phyloP scores from a whole-genome alignment of 208 protist species.

The Borovskyia barvae region DNA sequence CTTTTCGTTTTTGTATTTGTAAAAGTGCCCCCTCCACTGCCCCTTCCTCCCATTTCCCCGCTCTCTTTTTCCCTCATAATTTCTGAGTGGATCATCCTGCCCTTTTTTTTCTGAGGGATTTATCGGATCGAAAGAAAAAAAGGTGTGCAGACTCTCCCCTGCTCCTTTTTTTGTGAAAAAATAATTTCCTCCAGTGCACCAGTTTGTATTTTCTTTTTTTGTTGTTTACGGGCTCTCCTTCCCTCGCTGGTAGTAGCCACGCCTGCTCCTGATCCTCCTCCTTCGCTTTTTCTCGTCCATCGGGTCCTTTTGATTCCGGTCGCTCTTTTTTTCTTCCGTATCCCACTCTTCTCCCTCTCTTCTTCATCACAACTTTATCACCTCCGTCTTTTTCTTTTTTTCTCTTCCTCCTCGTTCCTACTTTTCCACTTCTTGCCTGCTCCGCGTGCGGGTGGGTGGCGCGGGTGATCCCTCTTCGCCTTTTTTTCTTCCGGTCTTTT shows the following conservation, averaged over 20 bases:
- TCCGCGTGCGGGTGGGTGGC: background rate
- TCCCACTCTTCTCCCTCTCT: no score
- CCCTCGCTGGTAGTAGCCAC: no score
- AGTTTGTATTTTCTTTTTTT: constrained; percentile 1
- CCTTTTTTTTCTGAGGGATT: background rate
- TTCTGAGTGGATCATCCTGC: background rate
- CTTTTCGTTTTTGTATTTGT: background rate
- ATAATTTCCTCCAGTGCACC: background rate
- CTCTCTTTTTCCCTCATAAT: background rate
- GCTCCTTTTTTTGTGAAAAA: constrained; percentile 1
- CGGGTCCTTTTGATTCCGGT: no score
- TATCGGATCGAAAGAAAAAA: background rate
- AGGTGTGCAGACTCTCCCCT: background rate
- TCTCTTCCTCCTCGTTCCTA: background rate
- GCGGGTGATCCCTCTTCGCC: background rate
- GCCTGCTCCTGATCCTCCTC: no score
- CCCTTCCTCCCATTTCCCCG: background rate
- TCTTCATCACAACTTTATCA: no score
- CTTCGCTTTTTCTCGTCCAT: no score
- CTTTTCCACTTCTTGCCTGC: background rate
- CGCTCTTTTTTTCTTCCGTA: no score
- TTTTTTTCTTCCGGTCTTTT: no score
- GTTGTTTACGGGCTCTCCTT: no score
- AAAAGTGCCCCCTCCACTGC: background rate
- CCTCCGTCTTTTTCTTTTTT: background rate